phyloP scores from a whole-genome alignment of 2,329 filamentous ascomycete genomes.

The Simplicillium aogashimaense region DNA sequence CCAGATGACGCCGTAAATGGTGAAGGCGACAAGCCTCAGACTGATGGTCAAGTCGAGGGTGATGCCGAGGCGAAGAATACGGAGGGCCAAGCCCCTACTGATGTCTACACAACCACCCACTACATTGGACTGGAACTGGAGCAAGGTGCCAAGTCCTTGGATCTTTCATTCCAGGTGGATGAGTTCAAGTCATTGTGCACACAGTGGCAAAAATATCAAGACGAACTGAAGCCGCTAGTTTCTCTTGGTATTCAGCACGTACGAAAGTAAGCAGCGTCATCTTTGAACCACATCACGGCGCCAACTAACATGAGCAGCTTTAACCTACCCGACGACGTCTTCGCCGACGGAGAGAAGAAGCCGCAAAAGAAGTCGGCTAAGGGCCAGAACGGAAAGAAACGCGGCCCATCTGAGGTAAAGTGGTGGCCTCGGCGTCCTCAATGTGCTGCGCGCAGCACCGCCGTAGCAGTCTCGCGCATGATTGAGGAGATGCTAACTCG shows the following conservation, averaged over 20 bases:
- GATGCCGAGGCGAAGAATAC: constrained; percentile 31
- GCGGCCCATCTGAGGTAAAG: constrained; percentile 35
- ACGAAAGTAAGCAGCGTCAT: constrained; percentile 57
- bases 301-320: constrained; percentile 36
- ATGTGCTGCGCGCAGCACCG: not conserved
- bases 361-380: constrained; percentile 50
- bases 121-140: constrained; percentile 83
- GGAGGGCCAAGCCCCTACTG: constrained; percentile 14
- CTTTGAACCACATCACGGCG: not conserved
- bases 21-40: constrained; percentile 26
- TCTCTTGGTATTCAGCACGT: constrained; percentile 75
- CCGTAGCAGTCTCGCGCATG: constrained; percentile 1
- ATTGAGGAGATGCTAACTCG: constrained; percentile 14
- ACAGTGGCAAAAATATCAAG: constrained; percentile 64
- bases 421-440: constrained; percentile 11
- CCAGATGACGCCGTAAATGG: constrained; percentile 36
- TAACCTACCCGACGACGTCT: constrained; percentile 83
- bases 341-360: constrained; percentile 66
- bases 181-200: constrained; percentile 80
- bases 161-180: constrained; percentile 72
- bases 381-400: constrained; percentile 34
- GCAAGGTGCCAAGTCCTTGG: constrained; percentile 57
- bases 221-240: constrained; percentile 48
- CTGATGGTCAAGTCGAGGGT: constrained; percentile 13
- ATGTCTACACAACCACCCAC: constrained; percentile 81